Evolutionary conservation across 768 basidiomycete genomes (phyloP).

Genomic region (Suillus bovinus): DNA sequence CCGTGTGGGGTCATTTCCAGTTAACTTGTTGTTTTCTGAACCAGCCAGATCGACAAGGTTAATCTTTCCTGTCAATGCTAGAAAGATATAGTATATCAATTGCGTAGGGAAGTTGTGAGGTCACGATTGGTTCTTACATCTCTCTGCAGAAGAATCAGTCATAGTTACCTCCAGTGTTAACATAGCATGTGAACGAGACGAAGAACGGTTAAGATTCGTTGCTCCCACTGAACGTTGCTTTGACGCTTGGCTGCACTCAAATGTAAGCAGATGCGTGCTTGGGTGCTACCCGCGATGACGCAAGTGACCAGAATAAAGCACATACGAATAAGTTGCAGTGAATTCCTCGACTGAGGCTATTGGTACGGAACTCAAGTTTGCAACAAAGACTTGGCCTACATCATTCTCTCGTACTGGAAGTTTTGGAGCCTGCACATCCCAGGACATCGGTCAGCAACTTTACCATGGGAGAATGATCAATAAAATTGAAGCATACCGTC

Average conservation of each 20-base stretch:
- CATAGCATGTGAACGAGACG: slow-evolving; percentile 88
- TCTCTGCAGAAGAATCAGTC: slow-evolving; percentile 51
- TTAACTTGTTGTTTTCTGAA: slow-evolving; percentile 90
- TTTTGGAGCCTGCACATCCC: slow-evolving; percentile 44
- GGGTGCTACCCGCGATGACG: not conserved
- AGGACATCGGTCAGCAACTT: not conserved
- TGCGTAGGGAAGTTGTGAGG: not conserved
- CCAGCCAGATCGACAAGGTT: slow-evolving; percentile 90
- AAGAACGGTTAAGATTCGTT: slow-evolving; percentile 81
- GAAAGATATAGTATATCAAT: not conserved
- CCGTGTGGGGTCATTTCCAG: slow-evolving; percentile 83
- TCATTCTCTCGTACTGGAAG: slow-evolving; percentile 57
- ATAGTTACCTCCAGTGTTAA: slow-evolving; percentile 71
- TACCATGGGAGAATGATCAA: not conserved
- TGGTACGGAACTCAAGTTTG: slow-evolving; percentile 44
- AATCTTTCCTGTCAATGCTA: slow-evolving; percentile 74
- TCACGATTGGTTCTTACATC: slow-evolving; percentile 40
- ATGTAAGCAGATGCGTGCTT: slow-evolving; percentile 3
- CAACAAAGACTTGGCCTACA: slow-evolving; percentile 53
- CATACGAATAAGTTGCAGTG: slow-evolving; percentile 45
- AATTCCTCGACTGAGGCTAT: slow-evolving; percentile 50
- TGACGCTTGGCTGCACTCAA: slow-evolving; percentile 59
- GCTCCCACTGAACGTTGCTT: slow-evolving; percentile 82
- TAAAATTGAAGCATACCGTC: slow-evolving; percentile 43
- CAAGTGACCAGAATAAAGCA: slow-evolving; percentile 9